Percentiles rank a stretch among this genome's conserved stretches.
These are phyloP conservation scores for Huntiella savannae DNA, from an alignment of 2,329 filamentous ascomycete species.

Conservation along the genomic window DNA sequence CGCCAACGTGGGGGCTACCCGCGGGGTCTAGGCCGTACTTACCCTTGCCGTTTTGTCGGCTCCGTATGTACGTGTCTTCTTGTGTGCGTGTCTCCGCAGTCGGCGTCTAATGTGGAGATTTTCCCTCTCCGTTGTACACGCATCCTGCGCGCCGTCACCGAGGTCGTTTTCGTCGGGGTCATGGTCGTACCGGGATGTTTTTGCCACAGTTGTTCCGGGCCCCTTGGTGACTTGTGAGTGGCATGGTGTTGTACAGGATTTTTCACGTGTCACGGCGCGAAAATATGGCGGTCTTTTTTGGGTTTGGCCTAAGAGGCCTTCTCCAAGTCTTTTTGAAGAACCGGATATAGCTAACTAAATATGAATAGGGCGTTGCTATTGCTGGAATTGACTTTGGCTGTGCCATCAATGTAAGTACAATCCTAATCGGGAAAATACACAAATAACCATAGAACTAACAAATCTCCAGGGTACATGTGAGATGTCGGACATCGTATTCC, in stretches of 20 bases:
- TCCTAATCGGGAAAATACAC: neutral
- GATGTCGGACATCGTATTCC: slow-evolving; percentile 18
- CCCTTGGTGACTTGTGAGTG: neutral
- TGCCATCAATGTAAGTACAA: slow-evolving; percentile 20
- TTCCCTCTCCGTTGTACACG: no score
- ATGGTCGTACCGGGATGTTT: no score
- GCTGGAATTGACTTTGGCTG: slow-evolving; percentile 26
- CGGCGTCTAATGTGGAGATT: no score
- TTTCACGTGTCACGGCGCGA: no score
- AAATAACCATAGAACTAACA: neutral
- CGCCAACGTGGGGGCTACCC: no score
- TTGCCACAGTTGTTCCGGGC: no score
- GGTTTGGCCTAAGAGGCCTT: neutral
- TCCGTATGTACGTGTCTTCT: no score
- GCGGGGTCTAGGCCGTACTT: no score
- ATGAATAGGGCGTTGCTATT: slow-evolving; percentile 19
- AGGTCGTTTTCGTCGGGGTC: no score
- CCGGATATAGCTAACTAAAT: neutral
- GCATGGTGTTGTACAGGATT: neutral
- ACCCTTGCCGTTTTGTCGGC: no score
- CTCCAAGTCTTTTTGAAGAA: neutral
- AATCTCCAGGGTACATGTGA: slow-evolving; percentile 18
- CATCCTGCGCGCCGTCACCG: no score
- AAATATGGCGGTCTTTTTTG: neutral
- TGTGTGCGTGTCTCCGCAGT: no score